A percentile compares a stretch with the other conserved stretches of the same genome.
Conservation (phyloP, 2,329 filamentous ascomycete species). For the Botrytis fragariae region DNA sequence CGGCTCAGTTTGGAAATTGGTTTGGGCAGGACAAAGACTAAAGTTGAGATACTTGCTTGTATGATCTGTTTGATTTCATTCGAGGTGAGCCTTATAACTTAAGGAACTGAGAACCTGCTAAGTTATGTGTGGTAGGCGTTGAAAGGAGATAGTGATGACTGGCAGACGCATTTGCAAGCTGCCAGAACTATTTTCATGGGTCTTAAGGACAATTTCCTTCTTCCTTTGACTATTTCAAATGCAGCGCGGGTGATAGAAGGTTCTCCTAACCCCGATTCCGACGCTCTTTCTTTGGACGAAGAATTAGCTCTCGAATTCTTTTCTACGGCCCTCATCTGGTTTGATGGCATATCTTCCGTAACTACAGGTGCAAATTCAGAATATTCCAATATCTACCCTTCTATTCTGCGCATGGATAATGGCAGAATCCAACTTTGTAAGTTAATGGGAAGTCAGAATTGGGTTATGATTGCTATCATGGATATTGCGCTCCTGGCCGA, state of each 20-base stretch:
- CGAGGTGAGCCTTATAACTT: background rate
- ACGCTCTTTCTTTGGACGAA: background rate
- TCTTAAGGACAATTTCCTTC: background rate
- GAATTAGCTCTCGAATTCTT: background rate
- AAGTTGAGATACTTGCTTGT: background rate
- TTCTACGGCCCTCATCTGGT: background rate
- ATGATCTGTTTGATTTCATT: background rate
- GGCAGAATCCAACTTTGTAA: background rate
- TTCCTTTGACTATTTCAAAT: background rate
- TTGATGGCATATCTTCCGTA: background rate
- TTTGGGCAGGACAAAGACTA: background rate
- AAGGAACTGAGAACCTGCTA: background rate
- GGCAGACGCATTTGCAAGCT: background rate
- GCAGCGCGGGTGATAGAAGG: background rate
- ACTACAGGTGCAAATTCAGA: background rate
- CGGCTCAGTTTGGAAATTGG: background rate
- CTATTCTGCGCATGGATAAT: background rate
- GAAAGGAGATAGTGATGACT: background rate
- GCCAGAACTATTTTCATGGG: background rate
- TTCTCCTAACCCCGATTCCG: background rate
- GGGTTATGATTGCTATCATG: background rate
- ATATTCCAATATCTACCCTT: background rate
- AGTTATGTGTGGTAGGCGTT: background rate
- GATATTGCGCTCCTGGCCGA: background rate
- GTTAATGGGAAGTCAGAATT: background rate